Evolutionary conservation across 768 basidiomycete genomes (phyloP).

Genomic region (Gloeopeniophorella convolvens): DNA sequence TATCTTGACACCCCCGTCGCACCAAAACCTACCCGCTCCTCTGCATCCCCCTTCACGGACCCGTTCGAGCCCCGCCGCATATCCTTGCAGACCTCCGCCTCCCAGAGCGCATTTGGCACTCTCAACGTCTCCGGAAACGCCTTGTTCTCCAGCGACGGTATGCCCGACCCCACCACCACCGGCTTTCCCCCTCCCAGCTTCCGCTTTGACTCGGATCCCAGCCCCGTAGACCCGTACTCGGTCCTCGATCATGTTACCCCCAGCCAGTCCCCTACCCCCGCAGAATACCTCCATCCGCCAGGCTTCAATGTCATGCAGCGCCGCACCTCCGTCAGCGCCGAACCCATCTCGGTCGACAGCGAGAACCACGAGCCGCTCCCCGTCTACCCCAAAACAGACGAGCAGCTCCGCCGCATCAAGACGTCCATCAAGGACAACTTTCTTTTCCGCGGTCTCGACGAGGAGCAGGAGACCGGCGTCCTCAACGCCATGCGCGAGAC

Average conservation of each 20-base stretch:
- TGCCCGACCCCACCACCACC: slow-evolving; percentile 21
- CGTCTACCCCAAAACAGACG: slow-evolving; percentile 67
- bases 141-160: slow-evolving; percentile 46
- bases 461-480: slow-evolving; percentile 91
- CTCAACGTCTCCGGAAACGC: slow-evolving; percentile 81
- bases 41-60: slow-evolving; percentile 54
- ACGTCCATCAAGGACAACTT: slow-evolving; percentile 84
- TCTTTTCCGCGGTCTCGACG: slow-evolving; percentile 93
- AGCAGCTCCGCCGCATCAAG: slow-evolving; percentile 85
- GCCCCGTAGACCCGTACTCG: slow-evolving; percentile 34
- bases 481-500: slow-evolving; percentile 94
- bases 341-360: slow-evolving; percentile 84
- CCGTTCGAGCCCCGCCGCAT: slow-evolving; percentile 41
- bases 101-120: slow-evolving; percentile 69
- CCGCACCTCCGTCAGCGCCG: slow-evolving; percentile 91
- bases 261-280: slow-evolving; percentile 33
- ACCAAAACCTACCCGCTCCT: slow-evolving; percentile 31
- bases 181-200: slow-evolving; percentile 44
- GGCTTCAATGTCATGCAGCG: slow-evolving; percentile 79
- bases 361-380: slow-evolving; percentile 62
- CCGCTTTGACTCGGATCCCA: slow-evolving; percentile 56
- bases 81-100: slow-evolving; percentile 47
- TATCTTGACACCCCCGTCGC: slow-evolving; percentile 46
- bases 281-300: slow-evolving; percentile 68
- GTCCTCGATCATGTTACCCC: slow-evolving; percentile 28